Evolutionary conservation across 768 basidiomycete genomes (phyloP), one percentile per base, ranked within the genome.

Genomic region (Kwoniella dejecticola): DNA sequence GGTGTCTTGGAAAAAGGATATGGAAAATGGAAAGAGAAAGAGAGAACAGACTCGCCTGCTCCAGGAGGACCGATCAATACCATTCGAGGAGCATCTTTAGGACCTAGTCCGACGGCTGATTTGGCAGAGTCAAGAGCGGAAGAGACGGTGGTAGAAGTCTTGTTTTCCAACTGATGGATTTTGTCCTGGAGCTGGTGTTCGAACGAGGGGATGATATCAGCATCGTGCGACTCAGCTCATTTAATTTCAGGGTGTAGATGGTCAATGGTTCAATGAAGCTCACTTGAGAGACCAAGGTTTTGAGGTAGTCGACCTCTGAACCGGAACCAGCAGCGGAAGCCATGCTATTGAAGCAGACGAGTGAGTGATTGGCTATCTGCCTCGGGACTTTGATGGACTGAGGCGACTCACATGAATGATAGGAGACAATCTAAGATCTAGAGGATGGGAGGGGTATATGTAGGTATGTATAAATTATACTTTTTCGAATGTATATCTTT

Each of bases 31-130:
- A n/a, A n/a, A n/a, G n/a, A n/a, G n/a, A n/a, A n/a, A n/a, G n/a
- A 40, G 31, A 21, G 23, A 36, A 17, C 5, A 19, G 31, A 49
- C 88, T 67, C 70, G 95, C 95, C 95, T 75, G 96, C 91, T 71
- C 96, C 96, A 44, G 96, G 96, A 62, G 96, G 96, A 56, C 96
- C 96, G 68, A 99, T 82, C 70, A 99, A 84, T 71, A 99, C 91
- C 69, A 95, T 88, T 48, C 95, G 85, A 63, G 70, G 70, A 90
- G 86, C 82, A 91, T 89, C 72, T 85, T 84, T 57, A 10, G 64
- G 7, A 26, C 58, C 45, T 76, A 82, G 81, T n/a, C 82, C 72
- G 13, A 79, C 67, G 11, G 80, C 79, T 7, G 77, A 74, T 79
- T 88, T 89, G 50, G 84, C 73, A 11, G 61, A 33, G n/a, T 69